Conservation (phyloP, 2,329 filamentous ascomycete genomes). For the Trichoderma polysporum region DNA sequence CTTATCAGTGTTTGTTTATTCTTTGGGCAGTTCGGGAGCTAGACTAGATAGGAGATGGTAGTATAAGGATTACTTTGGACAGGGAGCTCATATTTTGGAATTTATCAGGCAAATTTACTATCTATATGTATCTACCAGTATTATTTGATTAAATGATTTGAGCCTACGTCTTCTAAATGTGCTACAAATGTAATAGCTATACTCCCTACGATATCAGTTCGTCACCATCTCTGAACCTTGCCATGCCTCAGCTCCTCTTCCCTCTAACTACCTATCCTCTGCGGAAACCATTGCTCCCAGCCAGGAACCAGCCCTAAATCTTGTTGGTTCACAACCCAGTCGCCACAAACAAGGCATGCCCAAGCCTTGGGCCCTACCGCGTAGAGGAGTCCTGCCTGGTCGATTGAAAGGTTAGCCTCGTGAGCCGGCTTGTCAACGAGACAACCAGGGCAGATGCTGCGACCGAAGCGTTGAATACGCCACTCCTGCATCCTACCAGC, state of each 20-base stretch:
- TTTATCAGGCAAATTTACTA: no score
- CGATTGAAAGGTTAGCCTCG: conserved; percentile 24
- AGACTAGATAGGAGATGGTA: no score
- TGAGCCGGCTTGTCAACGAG: conserved; percentile 21
- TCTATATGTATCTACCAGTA: no score
- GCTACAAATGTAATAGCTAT: no score
- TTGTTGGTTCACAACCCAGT: conserved; percentile 33
- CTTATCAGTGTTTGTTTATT: no score
- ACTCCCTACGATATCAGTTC: not conserved
- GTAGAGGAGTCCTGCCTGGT: not conserved
- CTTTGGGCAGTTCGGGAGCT: no score
- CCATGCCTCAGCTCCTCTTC: not conserved
- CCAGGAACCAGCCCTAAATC: conserved; percentile 24
- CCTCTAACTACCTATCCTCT: not conserved
- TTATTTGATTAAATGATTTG: no score
- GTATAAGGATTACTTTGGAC: no score
- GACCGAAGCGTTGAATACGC: conserved; percentile 27
- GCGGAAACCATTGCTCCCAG: conserved; percentile 23
- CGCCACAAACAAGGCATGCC: conserved; percentile 37
- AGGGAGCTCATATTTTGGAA: no score
- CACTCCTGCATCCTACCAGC: conserved; percentile 31
- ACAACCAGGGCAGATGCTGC: conserved; percentile 35
- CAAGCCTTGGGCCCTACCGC: conserved; percentile 26
- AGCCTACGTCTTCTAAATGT: no score
- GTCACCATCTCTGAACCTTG: not conserved